These are phyloP conservation scores for Haematococcus lacustris DNA, from an alignment of 139 green algal genomes.

Conservation along the genomic window DNA sequence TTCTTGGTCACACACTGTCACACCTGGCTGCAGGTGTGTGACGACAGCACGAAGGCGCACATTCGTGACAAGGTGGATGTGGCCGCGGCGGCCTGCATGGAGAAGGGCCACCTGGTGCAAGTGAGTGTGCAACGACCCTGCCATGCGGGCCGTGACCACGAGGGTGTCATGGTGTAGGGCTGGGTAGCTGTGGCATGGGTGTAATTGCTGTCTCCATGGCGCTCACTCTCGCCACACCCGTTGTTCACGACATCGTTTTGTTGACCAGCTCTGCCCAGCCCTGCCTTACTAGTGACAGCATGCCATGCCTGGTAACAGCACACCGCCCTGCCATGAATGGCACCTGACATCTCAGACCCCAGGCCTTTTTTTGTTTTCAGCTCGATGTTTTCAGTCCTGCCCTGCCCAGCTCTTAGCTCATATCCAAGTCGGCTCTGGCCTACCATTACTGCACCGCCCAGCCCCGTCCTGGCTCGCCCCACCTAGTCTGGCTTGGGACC, in stretches of 20 bases:
- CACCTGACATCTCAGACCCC: background rate
- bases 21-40: constrained; percentile 32
- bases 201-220: background rate
- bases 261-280: too few species aligned
- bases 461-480: background rate
- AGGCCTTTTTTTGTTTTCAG: background rate
- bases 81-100: constrained; percentile 29
- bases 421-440: background rate
- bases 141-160: background rate
- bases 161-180: background rate
- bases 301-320: too few species aligned
- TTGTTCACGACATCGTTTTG: too few species aligned
- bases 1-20: background rate
- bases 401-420: background rate
- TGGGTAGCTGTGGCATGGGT: background rate
- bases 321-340: too few species aligned
- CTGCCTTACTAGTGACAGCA: too few species aligned
- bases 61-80: constrained; percentile 47
- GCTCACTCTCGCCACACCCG: background rate
- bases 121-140: constrained; percentile 7
- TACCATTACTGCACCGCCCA: background rate
- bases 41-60: constrained; percentile 48
- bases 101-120: constrained; percentile 42
- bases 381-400: background rate
- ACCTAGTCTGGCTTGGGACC: background rate